phyloP scores from a whole-genome alignment of 495 filamentous ascomycete species.

The Neurospora tetrasperma region DNA sequence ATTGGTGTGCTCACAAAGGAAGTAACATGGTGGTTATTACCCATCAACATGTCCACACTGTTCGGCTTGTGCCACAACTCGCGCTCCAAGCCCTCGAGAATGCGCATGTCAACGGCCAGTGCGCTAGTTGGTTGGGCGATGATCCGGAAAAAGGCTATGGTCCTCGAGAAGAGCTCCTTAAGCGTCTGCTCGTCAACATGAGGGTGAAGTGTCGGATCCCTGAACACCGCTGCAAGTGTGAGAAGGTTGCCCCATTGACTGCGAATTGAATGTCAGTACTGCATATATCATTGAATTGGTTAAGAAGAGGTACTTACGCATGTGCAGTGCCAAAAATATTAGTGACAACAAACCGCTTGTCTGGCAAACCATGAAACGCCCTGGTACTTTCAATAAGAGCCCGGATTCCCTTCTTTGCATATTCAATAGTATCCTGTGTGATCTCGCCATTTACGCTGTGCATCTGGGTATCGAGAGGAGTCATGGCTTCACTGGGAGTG shows the following conservation, averaged over 20 bases:
- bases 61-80: constrained; percentile 29
- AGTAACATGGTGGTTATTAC: not conserved
- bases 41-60: constrained; percentile 8
- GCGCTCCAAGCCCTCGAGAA: constrained; percentile 51
- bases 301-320: constrained; percentile 57
- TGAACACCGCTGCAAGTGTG: constrained; percentile 69
- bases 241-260: constrained; percentile 98
- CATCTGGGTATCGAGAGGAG: constrained; percentile 1
- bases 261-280: not conserved
- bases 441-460: constrained; percentile 20
- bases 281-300: not conserved
- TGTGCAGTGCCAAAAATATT: constrained; percentile 94
- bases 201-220: constrained; percentile 42
- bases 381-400: constrained; percentile 76
- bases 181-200: constrained; percentile 44
- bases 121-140: constrained; percentile 56
- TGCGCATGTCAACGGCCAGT: constrained; percentile 53
- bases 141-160: constrained; percentile 57
- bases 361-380: constrained; percentile 65
- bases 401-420: constrained; percentile 48
- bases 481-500: constrained; percentile 12
- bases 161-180: constrained; percentile 45
- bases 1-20: not conserved
- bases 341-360: constrained; percentile 67
- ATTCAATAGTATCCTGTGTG: constrained; percentile 40